Percentiles rank a stretch among this genome's conserved stretches.
Evolutionary conservation across 805 yeast species (phyloP).

Genomic region (Tetrapisispora taiwanensis): DNA sequence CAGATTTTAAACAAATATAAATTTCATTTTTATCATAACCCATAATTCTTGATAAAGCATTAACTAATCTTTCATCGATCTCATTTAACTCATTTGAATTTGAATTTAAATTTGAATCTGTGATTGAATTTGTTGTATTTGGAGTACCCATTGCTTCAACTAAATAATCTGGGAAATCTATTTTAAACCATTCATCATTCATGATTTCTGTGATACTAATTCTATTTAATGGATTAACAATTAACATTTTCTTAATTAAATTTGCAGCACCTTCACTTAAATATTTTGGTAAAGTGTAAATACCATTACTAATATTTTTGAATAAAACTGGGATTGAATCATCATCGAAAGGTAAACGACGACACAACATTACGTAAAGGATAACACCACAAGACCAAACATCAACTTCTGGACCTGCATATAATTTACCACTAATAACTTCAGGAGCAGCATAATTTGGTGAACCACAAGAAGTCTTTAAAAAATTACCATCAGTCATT

Average conservation of each 20-base stretch:
- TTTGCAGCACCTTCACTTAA: conserved; percentile 77
- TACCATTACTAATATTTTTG: conserved; percentile 87
- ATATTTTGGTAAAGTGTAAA: conserved; percentile 80
- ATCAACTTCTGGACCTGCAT: conserved; percentile 97
- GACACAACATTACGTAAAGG: conserved; percentile 89
- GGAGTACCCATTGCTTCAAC: conserved; percentile 20
- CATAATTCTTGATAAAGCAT: conserved; percentile 69
- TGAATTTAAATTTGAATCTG: conserved; percentile 3
- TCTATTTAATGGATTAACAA: conserved; percentile 88
- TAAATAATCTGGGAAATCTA: conserved; percentile 69
- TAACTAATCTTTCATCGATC: conserved; percentile 66
- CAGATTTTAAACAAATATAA: conserved; percentile 48
- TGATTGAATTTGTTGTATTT: neutral
- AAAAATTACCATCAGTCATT: conserved; percentile 94
- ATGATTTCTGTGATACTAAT: conserved; percentile 86
- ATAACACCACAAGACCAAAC: conserved; percentile 98
- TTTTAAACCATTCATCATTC: conserved; percentile 90
- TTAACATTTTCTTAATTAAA: conserved; percentile 78
- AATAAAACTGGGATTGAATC: conserved; percentile 91
- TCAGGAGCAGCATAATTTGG: conserved; percentile 98
- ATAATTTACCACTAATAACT: conserved; percentile 85
- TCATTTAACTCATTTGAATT: conserved; percentile 5
- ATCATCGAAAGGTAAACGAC: conserved; percentile 91
- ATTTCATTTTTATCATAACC: conserved; percentile 85
- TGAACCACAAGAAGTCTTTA: conserved; percentile 91